A percentile compares a stretch with the other conserved stretches of the same genome.
These are phyloP conservation scores for Crucihimalaya himalaica DNA, from an alignment of 345 rosid species.

Conservation along the genomic window DNA sequence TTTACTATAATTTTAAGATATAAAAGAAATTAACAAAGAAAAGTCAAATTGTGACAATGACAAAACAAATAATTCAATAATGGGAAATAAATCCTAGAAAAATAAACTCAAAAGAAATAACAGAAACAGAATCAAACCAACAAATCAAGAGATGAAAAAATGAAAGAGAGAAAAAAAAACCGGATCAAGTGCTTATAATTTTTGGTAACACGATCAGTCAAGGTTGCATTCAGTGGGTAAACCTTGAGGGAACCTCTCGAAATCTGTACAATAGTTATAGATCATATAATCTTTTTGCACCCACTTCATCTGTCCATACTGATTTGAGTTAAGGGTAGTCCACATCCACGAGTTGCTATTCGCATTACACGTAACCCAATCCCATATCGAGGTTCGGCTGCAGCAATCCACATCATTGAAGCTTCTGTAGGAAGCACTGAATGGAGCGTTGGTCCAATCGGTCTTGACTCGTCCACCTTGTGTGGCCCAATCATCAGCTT, in stretches of 20 bases:
- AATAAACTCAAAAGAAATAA: constrained; percentile 12
- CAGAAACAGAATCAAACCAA: constrained; percentile 10
- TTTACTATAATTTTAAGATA: background rate
- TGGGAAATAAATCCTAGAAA: background rate
- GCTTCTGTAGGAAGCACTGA: constrained; percentile 58
- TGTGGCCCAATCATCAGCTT: constrained; percentile 81
- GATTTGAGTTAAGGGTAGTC: constrained; percentile 41
- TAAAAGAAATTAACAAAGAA: background rate
- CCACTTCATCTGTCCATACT: constrained; percentile 49
- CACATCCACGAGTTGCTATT: constrained; percentile 47
- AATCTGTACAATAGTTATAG: constrained; percentile 54
- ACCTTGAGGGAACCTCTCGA: constrained; percentile 52
- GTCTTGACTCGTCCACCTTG: constrained; percentile 63
- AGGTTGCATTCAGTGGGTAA: constrained; percentile 48
- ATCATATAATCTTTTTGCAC: constrained; percentile 54
- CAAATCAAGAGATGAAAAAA: background rate
- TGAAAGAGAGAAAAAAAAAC: background rate
- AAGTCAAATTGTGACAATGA: background rate
- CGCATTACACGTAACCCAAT: constrained; percentile 43
- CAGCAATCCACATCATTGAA: constrained; percentile 53
- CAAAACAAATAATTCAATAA: background rate
- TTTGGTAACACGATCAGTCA: constrained; percentile 4
- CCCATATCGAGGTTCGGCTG: constrained; percentile 36
- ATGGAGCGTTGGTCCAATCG: constrained; percentile 66
- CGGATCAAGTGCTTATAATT: background rate